Percentiles rank a stretch among this genome's conserved stretches.
phyloP scores from a whole-genome alignment of 2,329 filamentous ascomycete species.

The Dactylellina haptotyla region DNA sequence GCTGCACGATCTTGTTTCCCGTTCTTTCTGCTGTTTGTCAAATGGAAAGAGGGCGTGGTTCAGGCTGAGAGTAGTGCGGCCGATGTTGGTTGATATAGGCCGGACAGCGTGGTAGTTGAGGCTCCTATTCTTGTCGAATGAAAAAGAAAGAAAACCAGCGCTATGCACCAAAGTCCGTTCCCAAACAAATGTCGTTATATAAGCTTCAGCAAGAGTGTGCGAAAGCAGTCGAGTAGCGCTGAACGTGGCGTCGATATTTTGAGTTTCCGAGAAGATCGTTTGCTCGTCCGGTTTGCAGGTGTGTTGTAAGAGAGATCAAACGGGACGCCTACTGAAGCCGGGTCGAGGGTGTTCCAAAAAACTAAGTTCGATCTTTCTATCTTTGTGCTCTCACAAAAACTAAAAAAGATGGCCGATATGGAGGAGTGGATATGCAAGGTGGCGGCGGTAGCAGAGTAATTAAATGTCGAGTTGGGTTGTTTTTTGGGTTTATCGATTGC shows the following conservation, averaged over 20 bases:
- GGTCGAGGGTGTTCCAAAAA: constrained; percentile 14
- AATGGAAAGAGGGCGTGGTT: not conserved
- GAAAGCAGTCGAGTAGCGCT: constrained; percentile 51
- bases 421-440: not conserved
- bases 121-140: constrained; percentile 41
- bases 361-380: constrained; percentile 25
- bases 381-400: not conserved
- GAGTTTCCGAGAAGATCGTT: constrained; percentile 46
- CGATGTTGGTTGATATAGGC: constrained; percentile 46
- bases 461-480: constrained; percentile 4
- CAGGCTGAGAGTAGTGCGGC: constrained; percentile 19
- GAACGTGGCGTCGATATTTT: constrained; percentile 53
- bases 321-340: not conserved
- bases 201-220: constrained; percentile 48
- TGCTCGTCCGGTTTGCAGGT: constrained; percentile 21
- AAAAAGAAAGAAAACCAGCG: constrained; percentile 54
- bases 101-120: constrained; percentile 14
- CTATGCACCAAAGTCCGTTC: constrained; percentile 54
- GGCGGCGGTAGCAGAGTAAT: constrained; percentile 1
- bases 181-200: constrained; percentile 53
- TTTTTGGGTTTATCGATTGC: constrained; percentile 11
- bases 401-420: not conserved
- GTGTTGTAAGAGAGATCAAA: constrained; percentile 14
- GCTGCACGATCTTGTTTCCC: not conserved
- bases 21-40: not conserved